Percentiles rank a stretch among this genome's conserved stretches.
Evolutionary conservation across 805 yeast species (phyloP).

Genomic region (Debaryomyces tyrocola): DNA sequence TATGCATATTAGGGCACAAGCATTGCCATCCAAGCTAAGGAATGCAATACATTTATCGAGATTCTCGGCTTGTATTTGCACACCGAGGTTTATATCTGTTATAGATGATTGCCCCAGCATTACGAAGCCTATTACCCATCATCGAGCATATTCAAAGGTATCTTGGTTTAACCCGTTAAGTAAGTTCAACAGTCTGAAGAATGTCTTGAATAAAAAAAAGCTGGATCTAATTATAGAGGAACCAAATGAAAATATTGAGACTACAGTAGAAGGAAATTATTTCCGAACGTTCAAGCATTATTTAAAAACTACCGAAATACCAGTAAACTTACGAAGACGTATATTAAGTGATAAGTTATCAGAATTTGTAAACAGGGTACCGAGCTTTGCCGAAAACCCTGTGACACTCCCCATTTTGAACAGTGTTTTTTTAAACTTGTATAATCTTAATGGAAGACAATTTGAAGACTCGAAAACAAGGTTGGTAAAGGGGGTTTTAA

Average conservation of each 20-base stretch:
- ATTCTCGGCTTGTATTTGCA: background rate
- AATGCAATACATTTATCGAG: background rate
- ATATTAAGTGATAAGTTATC: conserved; percentile 19
- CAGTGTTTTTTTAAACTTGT: conserved; percentile 18
- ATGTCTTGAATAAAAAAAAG: background rate
- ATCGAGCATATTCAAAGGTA: background rate
- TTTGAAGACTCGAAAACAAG: conserved; percentile 1
- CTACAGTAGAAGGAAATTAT: conserved; percentile 1
- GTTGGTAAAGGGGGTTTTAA: background rate
- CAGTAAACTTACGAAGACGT: conserved; percentile 15
- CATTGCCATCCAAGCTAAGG: too few species aligned
- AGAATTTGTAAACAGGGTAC: conserved; percentile 12
- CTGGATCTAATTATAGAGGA: conserved; percentile 8
- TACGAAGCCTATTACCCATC: background rate
- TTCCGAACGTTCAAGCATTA: conserved; percentile 24
- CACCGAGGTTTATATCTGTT: background rate
- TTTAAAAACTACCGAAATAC: conserved; percentile 26
- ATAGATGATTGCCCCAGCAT: background rate
- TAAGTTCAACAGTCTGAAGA: conserved; percentile 6
- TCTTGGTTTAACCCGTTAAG: conserved; percentile 19
- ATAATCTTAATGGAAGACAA: conserved; percentile 10
- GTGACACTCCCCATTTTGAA: conserved; percentile 19
- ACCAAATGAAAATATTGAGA: conserved; percentile 3
- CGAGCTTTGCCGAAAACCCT: conserved; percentile 4
- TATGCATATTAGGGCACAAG: too few species aligned